These are phyloP conservation scores for Pelargonium myrrhifolium DNA, from an alignment of 441 rosid genomes.

Conservation along the genomic window DNA sequence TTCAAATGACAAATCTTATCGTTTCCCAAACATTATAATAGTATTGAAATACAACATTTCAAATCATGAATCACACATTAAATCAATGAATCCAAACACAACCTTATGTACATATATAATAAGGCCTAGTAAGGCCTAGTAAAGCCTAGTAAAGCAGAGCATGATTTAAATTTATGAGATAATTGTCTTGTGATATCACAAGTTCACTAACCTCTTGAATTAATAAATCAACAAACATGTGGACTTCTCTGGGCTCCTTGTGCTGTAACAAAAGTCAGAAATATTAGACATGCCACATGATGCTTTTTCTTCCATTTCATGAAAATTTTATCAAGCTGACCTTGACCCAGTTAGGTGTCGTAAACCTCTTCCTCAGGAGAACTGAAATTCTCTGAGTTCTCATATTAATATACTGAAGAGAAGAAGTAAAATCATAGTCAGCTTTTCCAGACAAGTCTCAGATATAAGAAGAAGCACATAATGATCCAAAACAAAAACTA, in stretches of 20 bases:
- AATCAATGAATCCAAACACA: too few relatives aligned
- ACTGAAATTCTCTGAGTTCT: conserved; percentile 78
- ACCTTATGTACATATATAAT: too few relatives aligned
- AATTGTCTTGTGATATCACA: background rate
- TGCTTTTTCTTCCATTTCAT: background rate
- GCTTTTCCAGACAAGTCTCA: conserved; percentile 18
- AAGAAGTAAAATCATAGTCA: conserved; percentile 15
- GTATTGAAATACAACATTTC: too few relatives aligned
- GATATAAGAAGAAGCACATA: conserved; percentile 3
- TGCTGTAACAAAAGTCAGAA: conserved; percentile 50
- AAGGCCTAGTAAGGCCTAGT: too few relatives aligned
- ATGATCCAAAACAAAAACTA: background rate
- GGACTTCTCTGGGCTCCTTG: conserved; percentile 98
- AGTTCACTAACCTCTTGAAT: conserved; percentile 69
- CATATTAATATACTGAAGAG: conserved; percentile 66
- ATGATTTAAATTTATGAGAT: background rate
- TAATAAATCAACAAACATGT: conserved; percentile 90
- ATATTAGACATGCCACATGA: conserved; percentile 10
- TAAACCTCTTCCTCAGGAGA: conserved; percentile 85
- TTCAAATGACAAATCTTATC: too few relatives aligned
- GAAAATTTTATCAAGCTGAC: conserved; percentile 33
- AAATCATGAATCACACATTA: too few relatives aligned
- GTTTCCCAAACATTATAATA: too few relatives aligned
- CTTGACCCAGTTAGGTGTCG: conserved; percentile 97
- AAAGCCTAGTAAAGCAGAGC: background rate